phyloP scores from a whole-genome alignment of 2,329 filamentous ascomycete species.

The Stemphylium beticola region DNA sequence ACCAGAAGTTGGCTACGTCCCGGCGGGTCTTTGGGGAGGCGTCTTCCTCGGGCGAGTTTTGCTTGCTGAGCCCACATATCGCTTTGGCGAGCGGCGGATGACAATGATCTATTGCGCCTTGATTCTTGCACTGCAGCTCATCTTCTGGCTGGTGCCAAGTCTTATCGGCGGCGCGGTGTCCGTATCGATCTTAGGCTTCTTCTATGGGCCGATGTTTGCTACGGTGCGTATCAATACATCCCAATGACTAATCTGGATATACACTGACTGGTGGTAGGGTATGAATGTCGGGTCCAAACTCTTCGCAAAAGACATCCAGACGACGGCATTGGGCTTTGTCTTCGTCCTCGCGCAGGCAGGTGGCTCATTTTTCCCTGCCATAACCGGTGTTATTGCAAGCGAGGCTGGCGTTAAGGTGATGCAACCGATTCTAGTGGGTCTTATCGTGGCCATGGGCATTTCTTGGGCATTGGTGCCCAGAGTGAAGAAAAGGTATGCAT shows the following conservation, averaged over 20 bases:
- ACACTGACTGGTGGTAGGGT: constrained; percentile 47
- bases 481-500: constrained; percentile 21
- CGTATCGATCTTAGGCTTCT: constrained; percentile 63
- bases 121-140: constrained; percentile 52
- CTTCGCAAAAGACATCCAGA: constrained; percentile 56
- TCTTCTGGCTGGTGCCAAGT: constrained; percentile 37
- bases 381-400: constrained; percentile 60
- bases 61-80: constrained; percentile 65
- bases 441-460: constrained; percentile 30
- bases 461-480: constrained; percentile 28
- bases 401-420: constrained; percentile 29
- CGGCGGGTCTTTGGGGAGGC: constrained; percentile 66
- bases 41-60: constrained; percentile 62
- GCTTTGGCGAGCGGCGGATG: constrained; percentile 65
- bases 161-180: constrained; percentile 57
- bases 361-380: constrained; percentile 61
- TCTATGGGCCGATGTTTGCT: constrained; percentile 65
- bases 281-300: constrained; percentile 62
- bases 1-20: constrained; percentile 66
- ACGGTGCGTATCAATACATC: constrained; percentile 48
- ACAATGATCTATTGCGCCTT: constrained; percentile 61
- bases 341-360: constrained; percentile 65
- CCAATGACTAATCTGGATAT: neutral
- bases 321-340: constrained; percentile 60
- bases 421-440: constrained; percentile 30